A percentile compares a stretch with the other conserved stretches of the same genome.
Evolutionary conservation across 371 early-diverging fungal species (phyloP).

Genomic region (Blakeslea trispora): DNA sequence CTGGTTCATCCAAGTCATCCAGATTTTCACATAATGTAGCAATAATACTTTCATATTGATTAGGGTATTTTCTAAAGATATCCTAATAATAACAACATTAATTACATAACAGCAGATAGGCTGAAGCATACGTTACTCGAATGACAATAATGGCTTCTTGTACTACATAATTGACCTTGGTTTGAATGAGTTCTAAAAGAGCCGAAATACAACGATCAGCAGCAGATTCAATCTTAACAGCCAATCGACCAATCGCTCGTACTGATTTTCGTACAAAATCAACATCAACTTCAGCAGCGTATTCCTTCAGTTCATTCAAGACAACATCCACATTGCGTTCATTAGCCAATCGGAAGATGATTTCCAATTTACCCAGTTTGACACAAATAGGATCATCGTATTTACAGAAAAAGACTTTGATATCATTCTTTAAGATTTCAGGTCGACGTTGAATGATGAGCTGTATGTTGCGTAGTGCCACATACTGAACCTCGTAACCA

Average conservation of each 20-base stretch:
- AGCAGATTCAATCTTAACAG: conserved; percentile 83
- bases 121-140: conserved; percentile 24
- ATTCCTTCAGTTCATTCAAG: conserved; percentile 91
- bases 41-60: conserved; percentile 88
- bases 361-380: conserved; percentile 90
- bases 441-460: conserved; percentile 84
- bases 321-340: conserved; percentile 83
- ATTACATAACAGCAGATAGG: background rate
- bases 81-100: conserved; percentile 52
- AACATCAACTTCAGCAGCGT: conserved; percentile 92
- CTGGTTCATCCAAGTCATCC: conserved; percentile 90
- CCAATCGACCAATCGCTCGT: conserved; percentile 89
- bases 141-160: conserved; percentile 88
- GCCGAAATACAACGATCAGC: conserved; percentile 87
- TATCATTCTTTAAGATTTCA: conserved; percentile 81
- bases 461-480: conserved; percentile 89
- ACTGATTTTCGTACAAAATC: conserved; percentile 95
- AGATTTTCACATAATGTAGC: conserved; percentile 86
- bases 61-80: conserved; percentile 95
- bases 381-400: conserved; percentile 98
- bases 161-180: conserved; percentile 91
- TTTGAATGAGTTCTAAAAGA: conserved; percentile 83
- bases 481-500: conserved; percentile 93
- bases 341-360: conserved; percentile 82
- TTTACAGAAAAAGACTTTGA: conserved; percentile 93